Evolutionary conservation across 2,329 filamentous ascomycete genomes (phyloP).

Genomic region (Aspergillaceae sp.): DNA sequence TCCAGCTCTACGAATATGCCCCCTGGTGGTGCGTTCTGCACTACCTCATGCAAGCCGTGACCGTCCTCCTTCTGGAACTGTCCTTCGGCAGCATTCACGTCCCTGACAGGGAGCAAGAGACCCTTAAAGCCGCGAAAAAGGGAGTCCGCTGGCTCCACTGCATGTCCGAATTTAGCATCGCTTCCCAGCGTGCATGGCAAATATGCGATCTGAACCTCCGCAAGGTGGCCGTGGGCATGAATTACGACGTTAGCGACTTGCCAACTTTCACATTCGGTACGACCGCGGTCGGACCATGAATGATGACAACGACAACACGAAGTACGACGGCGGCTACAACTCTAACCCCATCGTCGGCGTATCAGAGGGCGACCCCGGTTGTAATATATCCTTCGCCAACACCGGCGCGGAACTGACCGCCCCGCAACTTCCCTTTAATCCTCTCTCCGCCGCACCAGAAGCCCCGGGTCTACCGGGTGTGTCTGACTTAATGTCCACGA

Average conservation of each 20-base stretch:
- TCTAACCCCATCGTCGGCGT: not conserved
- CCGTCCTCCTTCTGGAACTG: conserved; percentile 39
- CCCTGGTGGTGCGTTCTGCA: conserved; percentile 41
- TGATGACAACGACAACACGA: not conserved
- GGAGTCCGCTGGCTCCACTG: conserved; percentile 36
- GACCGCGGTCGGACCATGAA: conserved; percentile 4
- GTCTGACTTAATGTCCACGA: no score
- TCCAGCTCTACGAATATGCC: conserved; percentile 31
- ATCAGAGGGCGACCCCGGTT: no score
- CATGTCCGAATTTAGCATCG: conserved; percentile 31
- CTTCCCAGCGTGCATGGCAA: conserved; percentile 35
- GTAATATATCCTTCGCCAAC: no score
- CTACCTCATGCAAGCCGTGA: conserved; percentile 37
- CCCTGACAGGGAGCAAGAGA: conserved; percentile 30
- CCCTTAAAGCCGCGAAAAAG: conserved; percentile 33
- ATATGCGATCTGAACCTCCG: conserved; percentile 31
- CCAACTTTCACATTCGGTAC: conserved; percentile 15
- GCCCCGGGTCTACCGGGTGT: no score
- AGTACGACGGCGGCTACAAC: not conserved
- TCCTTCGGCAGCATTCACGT: conserved; percentile 38
- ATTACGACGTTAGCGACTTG: conserved; percentile 28
- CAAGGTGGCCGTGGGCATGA: conserved; percentile 26
- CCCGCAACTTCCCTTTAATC: no score
- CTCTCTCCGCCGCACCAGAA: no score
- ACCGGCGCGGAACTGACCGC: no score